Evolutionary conservation across 78 protist species (phyloP), one percentile per base, ranked within the genome.

Genomic region (Guillardia theta): DNA sequence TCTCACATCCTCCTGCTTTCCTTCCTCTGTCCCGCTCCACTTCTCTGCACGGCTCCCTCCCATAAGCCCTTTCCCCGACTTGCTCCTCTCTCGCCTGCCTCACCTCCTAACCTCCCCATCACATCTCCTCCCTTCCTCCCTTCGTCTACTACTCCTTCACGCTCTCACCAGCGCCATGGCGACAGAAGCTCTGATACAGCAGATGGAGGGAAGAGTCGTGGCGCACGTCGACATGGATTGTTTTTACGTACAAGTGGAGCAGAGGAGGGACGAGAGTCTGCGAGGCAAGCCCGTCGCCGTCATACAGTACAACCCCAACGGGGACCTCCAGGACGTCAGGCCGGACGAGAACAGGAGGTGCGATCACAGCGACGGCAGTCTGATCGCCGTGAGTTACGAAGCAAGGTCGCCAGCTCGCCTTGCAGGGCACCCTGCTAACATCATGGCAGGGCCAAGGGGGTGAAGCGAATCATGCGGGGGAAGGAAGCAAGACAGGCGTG

Each of bases 201-300:
- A 58, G 27, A 58, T 58, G 70, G 70, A 58, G 70, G 27, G 4
- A 53, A 47, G 93, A 9, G 43, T 15, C 30, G 41, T 93, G 27
- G 87, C 58, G 41, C 95, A 48, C 58, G 30, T 93, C n/a, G 95
- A 93, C 93, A 77, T 93, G 92, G 95, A 93, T 21, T 87, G 76
- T 54, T 93, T 93, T 83, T 93, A 93, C 58, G 88, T 92, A 41
- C 90, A 83, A 4, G 43, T 39, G 27, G 58, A 50, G 58, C 10
- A 15, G 15, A 15, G 30, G 58, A 50, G 58, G 15, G 58, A 50
- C 30, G 15, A 50, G 58, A 19, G 58, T 50, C 58, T 50, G 58
- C 2, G 70, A 1, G 70, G 70, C 27, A 58, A 58, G 6, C 70
- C 70, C 6, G 70, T 58, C 39, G 70, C 70, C 3, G 70, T 50